Evolutionary conservation across 1,284 basidiomycete genomes (phyloP).

Genomic region (Peniophora sp.): DNA sequence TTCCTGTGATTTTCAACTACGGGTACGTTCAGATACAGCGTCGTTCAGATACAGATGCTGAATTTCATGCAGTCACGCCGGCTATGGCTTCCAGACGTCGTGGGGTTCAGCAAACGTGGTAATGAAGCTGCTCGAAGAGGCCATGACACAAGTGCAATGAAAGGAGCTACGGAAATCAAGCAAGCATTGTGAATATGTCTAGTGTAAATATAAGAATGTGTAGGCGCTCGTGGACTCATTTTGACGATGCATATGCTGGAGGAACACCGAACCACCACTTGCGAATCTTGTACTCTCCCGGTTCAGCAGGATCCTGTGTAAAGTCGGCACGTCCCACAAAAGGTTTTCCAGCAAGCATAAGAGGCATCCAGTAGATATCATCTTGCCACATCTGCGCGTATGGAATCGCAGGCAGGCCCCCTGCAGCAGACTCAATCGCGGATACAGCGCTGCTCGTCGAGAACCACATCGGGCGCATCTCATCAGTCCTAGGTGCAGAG

Average conservation of each 20-base stretch:
- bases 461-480: conserved; percentile 69
- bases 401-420: conserved; percentile 32
- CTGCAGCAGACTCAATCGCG: conserved; percentile 1
- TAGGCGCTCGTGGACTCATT: neutral
- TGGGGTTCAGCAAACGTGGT: conserved; percentile 41
- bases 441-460: conserved; percentile 16
- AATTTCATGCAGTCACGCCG: conserved; percentile 28
- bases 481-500: conserved; percentile 47
- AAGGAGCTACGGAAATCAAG: neutral
- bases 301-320: conserved; percentile 13
- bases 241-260: neutral
- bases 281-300: conserved; percentile 23
- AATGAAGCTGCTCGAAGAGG: conserved; percentile 43
- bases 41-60: conserved; percentile 9
- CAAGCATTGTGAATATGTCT: neutral
- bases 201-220: neutral
- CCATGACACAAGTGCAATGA: conserved; percentile 15
- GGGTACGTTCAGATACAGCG: conserved; percentile 23
- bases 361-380: conserved; percentile 53
- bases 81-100: conserved; percentile 36
- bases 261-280: conserved; percentile 50
- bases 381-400: conserved; percentile 59
- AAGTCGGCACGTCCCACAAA: conserved; percentile 59
- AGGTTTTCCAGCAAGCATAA: conserved; percentile 35
- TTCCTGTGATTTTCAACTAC: conserved; percentile 38